Base-by-base conservation (phyloP, 768 basidiomycete species). In the Suillus hirtellus region DNA sequence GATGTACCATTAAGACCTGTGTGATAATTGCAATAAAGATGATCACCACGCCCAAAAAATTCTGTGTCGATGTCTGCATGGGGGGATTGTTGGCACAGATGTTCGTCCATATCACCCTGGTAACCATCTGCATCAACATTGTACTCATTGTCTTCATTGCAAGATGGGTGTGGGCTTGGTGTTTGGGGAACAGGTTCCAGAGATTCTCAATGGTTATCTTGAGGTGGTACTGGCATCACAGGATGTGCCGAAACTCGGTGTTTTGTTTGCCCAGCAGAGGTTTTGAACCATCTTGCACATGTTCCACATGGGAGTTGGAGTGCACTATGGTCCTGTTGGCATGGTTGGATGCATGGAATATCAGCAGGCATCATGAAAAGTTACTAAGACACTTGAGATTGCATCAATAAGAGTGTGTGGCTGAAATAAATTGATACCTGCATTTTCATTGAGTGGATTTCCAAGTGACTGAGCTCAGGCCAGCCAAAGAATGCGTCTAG, bases 271-370 rank as follows among this genome's bases (percentile, higher is more conserved):
- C 47, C 47, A 27, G 24, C 24, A 2, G n/a, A 21, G n/a, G 3
- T 49, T 27, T 49, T 49, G 24, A 49, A 49, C 47, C 47, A 49
- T n/a, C 47, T 14, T 27, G 47, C 6, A 8, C 47, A 49, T 12
- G n/a, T 49, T 49, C 47, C 47, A 49, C 47, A 27, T 49, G 47
- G 47, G 11, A 49, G 12, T 27, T 49, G 47, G n/a, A 49, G 47
- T 15, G 24, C 2, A 0, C 47, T 49, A 27, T 24, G 11, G 47
- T 49, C 47, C n/a, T 7, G 2, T 49, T 6, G 2, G 14, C 47
- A 2, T 21, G n/a, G n/a, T 15, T 49, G 47, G 11, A 12, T 27
- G n/a, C 24, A 1, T 21, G 47, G 47, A 49, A 49, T 49, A 27
- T 27, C n/a, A 11, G 6, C 24, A 27, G 47, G 24, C 47, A 49